Evolutionary conservation across 2,329 filamentous ascomycete genomes (phyloP), one percentile per base, ranked within the genome.

Genomic region (Canariomyces notabilis): DNA sequence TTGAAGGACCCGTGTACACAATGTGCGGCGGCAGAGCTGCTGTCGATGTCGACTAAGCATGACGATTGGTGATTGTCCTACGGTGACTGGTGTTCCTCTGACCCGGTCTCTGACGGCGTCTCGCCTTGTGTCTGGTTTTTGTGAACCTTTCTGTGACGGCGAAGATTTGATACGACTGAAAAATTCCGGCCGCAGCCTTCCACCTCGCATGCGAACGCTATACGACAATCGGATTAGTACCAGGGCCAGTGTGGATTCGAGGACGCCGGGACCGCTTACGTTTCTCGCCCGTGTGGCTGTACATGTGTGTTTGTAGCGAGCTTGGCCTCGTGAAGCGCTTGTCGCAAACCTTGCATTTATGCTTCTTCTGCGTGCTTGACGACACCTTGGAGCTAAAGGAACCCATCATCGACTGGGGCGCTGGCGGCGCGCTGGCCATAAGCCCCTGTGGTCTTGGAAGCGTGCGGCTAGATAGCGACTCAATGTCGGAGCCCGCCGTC

Each of bases 301-400:
- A 96, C 87, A 96, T 96, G 65, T 97, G 91, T 23, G 91, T 97
- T 65, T 96, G 91, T 32, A 97, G 69, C 12, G 91, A 96, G 63
- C 89, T 95, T 1, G 91, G 91, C 44, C 91, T 80, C 2, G 91
- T 96, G 67, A 97, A 97, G 35, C 91, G 83, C 77, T 97, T 96
- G 69, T 96, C 91, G 73, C 91, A 97, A 50, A 97, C 87, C 72
- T 95, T 96, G 79, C 91, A 97, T 75, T 96, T 96, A 73, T 97
- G 93, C 76, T 97, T 97, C 82, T 97, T 97, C 65, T 96, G 89
- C 8, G 91, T 93, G 70, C 89, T 95, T 15, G 88, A 90, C 0
- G 89, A 90, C 42, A 96, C 84, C 70, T 96, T 96, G 53, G 91
- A 96, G 69, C 88, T 96, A 72, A 97, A 97, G 61, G 95, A 90